Percentiles rank a stretch among this genome's conserved stretches.
Conservation (phyloP, 768 basidiomycete genomes). For the Mycena sanguinolenta region DNA sequence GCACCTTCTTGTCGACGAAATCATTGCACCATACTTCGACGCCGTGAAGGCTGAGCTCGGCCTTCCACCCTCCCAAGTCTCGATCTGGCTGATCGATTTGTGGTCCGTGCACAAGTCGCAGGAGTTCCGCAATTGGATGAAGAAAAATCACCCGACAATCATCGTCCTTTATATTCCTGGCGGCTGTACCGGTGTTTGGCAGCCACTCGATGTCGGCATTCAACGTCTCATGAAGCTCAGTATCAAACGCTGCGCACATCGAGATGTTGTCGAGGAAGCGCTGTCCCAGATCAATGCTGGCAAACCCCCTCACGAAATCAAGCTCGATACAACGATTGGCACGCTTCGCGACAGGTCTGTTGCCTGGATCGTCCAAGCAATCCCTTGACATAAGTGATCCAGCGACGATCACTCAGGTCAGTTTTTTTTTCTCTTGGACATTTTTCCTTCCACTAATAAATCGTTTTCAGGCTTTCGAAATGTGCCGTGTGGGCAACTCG, state of each 20-base stretch:
- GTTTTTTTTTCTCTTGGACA: not conserved
- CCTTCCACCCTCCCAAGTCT: not conserved
- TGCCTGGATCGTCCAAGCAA: not conserved
- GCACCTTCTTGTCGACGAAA: not conserved
- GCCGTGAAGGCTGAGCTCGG: not conserved
- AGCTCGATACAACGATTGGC: not conserved
- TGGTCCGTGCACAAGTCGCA: not conserved
- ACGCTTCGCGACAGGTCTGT: not conserved
- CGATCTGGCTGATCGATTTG: not conserved
- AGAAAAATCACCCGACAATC: not conserved
- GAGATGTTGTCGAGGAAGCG: not conserved
- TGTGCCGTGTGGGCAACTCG: slow-evolving; percentile 6
- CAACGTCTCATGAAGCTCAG: not conserved
- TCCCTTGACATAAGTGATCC: not conserved
- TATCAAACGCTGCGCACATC: not conserved
- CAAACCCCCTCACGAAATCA: not conserved
- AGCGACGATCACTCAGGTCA: not conserved
- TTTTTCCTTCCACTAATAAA: not conserved
- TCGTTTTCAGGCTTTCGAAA: slow-evolving; percentile 18
- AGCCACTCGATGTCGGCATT: not conserved
- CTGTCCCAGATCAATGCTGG: not conserved
- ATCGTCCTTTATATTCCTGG: not conserved
- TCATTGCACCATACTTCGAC: not conserved
- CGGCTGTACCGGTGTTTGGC: not conserved
- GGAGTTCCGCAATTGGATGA: not conserved